Evolutionary conservation across 192 early-diverging fungal genomes (phyloP).

Genomic region (Obelidium mucronatum): DNA sequence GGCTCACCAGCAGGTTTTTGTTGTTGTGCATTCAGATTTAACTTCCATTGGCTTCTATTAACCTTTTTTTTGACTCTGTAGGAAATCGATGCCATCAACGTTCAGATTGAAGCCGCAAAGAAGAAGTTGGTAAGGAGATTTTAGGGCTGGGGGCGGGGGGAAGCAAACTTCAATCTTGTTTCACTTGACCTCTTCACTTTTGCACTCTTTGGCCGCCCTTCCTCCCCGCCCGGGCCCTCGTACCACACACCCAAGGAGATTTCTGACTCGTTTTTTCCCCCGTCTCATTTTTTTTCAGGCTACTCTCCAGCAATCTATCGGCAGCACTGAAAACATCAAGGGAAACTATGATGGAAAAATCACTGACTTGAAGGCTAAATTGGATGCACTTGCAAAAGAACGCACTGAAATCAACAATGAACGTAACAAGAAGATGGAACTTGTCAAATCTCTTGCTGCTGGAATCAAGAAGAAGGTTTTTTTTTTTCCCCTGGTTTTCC

Average conservation of each 20-base stretch:
- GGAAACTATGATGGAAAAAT: slow-evolving; percentile 60
- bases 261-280: not conserved
- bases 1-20: not conserved
- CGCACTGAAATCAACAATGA: slow-evolving; percentile 73
- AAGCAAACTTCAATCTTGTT: not conserved
- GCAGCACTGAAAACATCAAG: slow-evolving; percentile 62
- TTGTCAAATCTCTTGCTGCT: slow-evolving; percentile 73
- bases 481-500: too few relatives aligned
- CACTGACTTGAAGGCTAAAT: slow-evolving; percentile 65
- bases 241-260: not conserved
- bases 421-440: slow-evolving; percentile 75
- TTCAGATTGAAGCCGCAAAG: slow-evolving; percentile 61
- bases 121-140: slow-evolving; percentile 59
- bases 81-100: slow-evolving; percentile 59
- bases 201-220: not conserved
- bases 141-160: not conserved
- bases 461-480: slow-evolving; percentile 81
- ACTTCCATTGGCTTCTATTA: not conserved
- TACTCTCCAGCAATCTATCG: slow-evolving; percentile 61
- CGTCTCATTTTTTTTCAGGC: slow-evolving; percentile 51
- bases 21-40: not conserved
- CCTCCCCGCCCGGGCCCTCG: not conserved
- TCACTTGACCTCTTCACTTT: not conserved
- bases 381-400: slow-evolving; percentile 75
- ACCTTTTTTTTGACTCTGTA: not conserved